These are phyloP conservation scores for Jaapia argillacea DNA, from an alignment of 768 basidiomycete species.

Conservation along the genomic window DNA sequence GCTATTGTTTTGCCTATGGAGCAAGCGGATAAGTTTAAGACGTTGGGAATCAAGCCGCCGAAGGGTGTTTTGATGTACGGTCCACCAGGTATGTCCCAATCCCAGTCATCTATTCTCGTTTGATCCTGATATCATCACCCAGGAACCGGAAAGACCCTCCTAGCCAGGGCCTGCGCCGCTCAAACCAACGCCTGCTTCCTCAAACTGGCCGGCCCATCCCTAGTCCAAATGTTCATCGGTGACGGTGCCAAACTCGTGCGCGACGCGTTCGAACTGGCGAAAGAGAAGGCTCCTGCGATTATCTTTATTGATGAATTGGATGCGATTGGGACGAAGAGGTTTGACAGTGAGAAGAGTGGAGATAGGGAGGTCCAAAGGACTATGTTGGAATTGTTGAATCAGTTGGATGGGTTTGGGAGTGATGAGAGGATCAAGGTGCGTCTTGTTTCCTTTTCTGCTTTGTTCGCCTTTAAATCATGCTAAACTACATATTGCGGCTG, in stretches of 20 bases:
- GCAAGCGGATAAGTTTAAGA: constrained; percentile 97
- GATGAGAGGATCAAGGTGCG: constrained; percentile 94
- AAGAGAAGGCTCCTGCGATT: constrained; percentile 97
- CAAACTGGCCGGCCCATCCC: constrained; percentile 93
- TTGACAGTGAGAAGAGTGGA: constrained; percentile 97
- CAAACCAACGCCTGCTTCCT: constrained; percentile 98
- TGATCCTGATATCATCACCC: constrained; percentile 2
- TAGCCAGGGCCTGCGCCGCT: constrained; percentile 96
- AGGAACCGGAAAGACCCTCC: constrained; percentile 95
- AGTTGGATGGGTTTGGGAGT: constrained; percentile 94
- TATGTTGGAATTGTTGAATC: constrained; percentile 98
- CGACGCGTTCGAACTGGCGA: constrained; percentile 95
- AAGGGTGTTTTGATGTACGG: constrained; percentile 99
- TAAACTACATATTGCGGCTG: constrained; percentile 2
- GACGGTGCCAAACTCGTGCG: constrained; percentile 98
- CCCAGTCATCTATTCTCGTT: neutral
- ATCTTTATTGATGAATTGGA: constrained; percentile 99
- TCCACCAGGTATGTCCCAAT: constrained; percentile 68
- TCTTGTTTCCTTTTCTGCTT: constrained; percentile 3
- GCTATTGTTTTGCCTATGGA: constrained; percentile 99
- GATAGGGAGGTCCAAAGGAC: constrained; percentile 99
- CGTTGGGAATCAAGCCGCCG: constrained; percentile 92
- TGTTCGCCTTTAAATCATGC: constrained; percentile 3
- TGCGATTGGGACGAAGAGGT: constrained; percentile 98
- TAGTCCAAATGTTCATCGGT: constrained; percentile 99